A percentile compares a stretch with the other conserved stretches of the same genome.
phyloP scores from a whole-genome alignment of 768 basidiomycete genomes.

The Dioszegia hungarica region DNA sequence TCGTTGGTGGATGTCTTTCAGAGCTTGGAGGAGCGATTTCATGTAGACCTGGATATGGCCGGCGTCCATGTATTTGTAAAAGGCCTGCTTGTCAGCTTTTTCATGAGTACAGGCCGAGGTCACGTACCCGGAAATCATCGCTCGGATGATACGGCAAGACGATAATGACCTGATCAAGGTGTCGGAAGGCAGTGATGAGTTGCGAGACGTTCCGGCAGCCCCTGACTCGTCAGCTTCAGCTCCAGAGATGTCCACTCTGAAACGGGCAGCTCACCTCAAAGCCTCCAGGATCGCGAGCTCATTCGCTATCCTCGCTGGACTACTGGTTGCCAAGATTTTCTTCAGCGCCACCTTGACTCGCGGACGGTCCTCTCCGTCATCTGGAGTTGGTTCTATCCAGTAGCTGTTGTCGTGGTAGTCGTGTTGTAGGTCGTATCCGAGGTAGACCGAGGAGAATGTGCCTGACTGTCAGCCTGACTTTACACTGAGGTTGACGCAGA shows the following conservation, averaged over 20 bases:
- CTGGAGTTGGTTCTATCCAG: conserved; percentile 52
- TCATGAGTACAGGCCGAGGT: not conserved
- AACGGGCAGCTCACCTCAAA: conserved; percentile 43
- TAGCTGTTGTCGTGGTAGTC: conserved; percentile 55
- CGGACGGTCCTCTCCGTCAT: not conserved
- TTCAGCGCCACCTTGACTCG: conserved; percentile 80
- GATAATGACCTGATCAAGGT: conserved; percentile 85
- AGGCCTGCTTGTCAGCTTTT: conserved; percentile 54
- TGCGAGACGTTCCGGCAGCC: conserved; percentile 84
- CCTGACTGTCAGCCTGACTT: conserved; percentile 51
- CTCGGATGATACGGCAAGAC: conserved; percentile 90
- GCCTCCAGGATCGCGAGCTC: conserved; percentile 87
- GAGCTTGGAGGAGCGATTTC: conserved; percentile 79
- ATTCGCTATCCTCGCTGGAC: conserved; percentile 84
- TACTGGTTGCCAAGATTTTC: conserved; percentile 93
- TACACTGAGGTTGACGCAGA: not conserved
- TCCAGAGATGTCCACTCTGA: not conserved
- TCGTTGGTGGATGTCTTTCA: conserved; percentile 80
- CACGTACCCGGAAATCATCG: conserved; percentile 84
- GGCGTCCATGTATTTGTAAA: conserved; percentile 68
- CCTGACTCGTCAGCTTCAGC: conserved; percentile 53
- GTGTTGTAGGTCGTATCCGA: conserved; percentile 75
- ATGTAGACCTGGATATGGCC: conserved; percentile 78
- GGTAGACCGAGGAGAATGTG: conserved; percentile 99
- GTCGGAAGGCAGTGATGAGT: conserved; percentile 87